These are phyloP conservation scores for Mucor irregularis DNA, from an alignment of 371 early-diverging fungal species.

Conservation along the genomic window DNA sequence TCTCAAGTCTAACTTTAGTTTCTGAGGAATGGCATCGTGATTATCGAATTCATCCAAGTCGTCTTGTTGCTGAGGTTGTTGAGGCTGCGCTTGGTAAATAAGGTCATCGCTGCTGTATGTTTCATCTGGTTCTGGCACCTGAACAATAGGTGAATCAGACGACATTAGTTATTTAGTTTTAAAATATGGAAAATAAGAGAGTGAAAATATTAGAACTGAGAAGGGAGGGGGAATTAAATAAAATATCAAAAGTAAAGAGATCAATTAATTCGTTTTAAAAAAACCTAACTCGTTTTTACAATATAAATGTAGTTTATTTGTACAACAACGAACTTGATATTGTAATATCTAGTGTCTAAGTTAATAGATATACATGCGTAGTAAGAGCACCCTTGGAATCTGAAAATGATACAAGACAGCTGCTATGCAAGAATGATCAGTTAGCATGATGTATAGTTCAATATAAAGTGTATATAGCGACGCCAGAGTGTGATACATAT, in stretches of 20 bases:
- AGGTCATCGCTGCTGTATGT: slow-evolving; percentile 9
- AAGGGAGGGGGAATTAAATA: not conserved
- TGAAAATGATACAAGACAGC: too few relatives aligned
- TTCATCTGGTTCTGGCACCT: slow-evolving; percentile 39
- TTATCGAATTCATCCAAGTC: slow-evolving; percentile 38
- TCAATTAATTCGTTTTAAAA: not conserved
- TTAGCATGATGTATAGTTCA: too few relatives aligned
- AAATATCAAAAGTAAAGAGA: slow-evolving; percentile 2
- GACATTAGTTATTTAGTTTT: slow-evolving; percentile 25
- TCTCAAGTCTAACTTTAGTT: slow-evolving; percentile 68
- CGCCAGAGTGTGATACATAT: too few relatives aligned
- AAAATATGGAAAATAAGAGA: not conserved
- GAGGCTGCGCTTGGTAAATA: slow-evolving; percentile 32
- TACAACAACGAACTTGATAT: slow-evolving; percentile 1
- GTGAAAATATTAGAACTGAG: not conserved
- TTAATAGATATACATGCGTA: too few relatives aligned
- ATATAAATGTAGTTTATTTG: slow-evolving; percentile 12
- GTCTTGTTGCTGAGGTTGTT: slow-evolving; percentile 11
- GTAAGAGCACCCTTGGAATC: too few relatives aligned
- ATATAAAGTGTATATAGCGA: too few relatives aligned
- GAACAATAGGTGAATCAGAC: slow-evolving; percentile 45
- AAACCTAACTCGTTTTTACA: slow-evolving; percentile 11
- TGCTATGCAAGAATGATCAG: too few relatives aligned
- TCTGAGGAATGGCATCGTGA: slow-evolving; percentile 56
- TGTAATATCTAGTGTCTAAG: too few relatives aligned